Evolutionary conservation across 306 rosid genomes (phyloP).

Genomic region (Neltuma alba): DNA sequence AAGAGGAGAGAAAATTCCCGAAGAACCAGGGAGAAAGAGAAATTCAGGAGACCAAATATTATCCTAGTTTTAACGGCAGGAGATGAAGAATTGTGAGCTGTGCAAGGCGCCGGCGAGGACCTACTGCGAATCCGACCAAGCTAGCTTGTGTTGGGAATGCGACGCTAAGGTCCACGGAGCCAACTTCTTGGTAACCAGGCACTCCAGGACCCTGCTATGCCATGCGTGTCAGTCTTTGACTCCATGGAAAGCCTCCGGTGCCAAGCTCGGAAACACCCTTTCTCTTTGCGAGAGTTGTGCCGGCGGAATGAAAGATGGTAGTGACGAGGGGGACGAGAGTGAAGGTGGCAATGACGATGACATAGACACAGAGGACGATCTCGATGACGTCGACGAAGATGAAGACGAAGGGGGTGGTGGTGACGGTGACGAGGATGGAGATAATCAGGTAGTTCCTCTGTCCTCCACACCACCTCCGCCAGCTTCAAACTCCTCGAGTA

Average conservation of each 20-base stretch:
- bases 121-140: slow-evolving; percentile 79
- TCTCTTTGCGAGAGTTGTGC: slow-evolving; percentile 61
- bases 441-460: slow-evolving; percentile 76
- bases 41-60: slow-evolving; percentile 8
- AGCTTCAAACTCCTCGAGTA: slow-evolving; percentile 53
- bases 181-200: slow-evolving; percentile 75
- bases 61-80: not conserved
- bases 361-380: slow-evolving; percentile 38
- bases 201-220: slow-evolving; percentile 70
- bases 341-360: slow-evolving; percentile 54
- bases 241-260: slow-evolving; percentile 80
- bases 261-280: slow-evolving; percentile 61
- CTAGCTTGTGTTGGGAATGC: slow-evolving; percentile 79
- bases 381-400: not conserved
- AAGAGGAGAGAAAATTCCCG: not conserved
- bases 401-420: not conserved
- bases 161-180: slow-evolving; percentile 80
- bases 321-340: slow-evolving; percentile 43
- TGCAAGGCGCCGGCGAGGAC: slow-evolving; percentile 63
- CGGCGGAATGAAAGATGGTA: slow-evolving; percentile 32
- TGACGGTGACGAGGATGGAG: slow-evolving; percentile 50
- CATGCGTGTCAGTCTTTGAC: slow-evolving; percentile 66
- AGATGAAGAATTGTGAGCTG: slow-evolving; percentile 73
- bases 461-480: slow-evolving; percentile 60
- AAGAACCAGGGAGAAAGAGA: slow-evolving; percentile 19